A percentile compares a stretch with the other conserved stretches of the same genome.
These are phyloP conservation scores for Mycena alexandri DNA, from an alignment of 768 basidiomycete species.

Conservation along the genomic window DNA sequence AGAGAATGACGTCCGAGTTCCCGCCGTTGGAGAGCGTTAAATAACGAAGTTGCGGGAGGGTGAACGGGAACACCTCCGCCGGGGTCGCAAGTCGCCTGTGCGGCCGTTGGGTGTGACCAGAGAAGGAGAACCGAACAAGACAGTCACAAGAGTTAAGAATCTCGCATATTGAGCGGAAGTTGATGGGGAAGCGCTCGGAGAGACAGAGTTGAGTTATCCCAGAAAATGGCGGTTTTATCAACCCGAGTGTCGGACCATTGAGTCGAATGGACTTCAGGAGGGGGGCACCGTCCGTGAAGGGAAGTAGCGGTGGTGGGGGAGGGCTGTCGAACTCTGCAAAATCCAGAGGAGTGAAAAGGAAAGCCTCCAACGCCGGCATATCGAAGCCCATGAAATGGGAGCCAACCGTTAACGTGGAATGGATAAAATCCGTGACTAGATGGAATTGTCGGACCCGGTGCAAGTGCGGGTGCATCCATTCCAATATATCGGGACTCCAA, in stretches of 20 bases:
- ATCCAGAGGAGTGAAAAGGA: constrained; percentile 36
- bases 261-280: constrained; percentile 26
- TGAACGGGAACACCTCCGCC: constrained; percentile 21
- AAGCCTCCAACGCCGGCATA: constrained; percentile 32
- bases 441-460: constrained; percentile 33
- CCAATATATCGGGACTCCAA: constrained; percentile 26
- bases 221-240: constrained; percentile 30
- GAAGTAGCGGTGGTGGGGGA: constrained; percentile 17
- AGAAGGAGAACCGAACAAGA: constrained; percentile 32
- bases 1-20: constrained; percentile 29
- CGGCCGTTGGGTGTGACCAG: constrained; percentile 28
- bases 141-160: constrained; percentile 16
- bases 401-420: constrained; percentile 18
- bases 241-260: constrained; percentile 30
- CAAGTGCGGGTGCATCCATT: constrained; percentile 24
- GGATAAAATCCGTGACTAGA: constrained; percentile 30
- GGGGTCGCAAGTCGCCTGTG: constrained; percentile 26
- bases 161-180: constrained; percentile 33
- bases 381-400: constrained; percentile 30
- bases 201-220: constrained; percentile 32
- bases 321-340: constrained; percentile 8
- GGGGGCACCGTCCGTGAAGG: constrained; percentile 21
- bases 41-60: constrained; percentile 30
- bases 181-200: constrained; percentile 32
- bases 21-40: constrained; percentile 33